Evolutionary conservation across 805 yeast species (phyloP).

Genomic region (Blastobotrys peoriensis): DNA sequence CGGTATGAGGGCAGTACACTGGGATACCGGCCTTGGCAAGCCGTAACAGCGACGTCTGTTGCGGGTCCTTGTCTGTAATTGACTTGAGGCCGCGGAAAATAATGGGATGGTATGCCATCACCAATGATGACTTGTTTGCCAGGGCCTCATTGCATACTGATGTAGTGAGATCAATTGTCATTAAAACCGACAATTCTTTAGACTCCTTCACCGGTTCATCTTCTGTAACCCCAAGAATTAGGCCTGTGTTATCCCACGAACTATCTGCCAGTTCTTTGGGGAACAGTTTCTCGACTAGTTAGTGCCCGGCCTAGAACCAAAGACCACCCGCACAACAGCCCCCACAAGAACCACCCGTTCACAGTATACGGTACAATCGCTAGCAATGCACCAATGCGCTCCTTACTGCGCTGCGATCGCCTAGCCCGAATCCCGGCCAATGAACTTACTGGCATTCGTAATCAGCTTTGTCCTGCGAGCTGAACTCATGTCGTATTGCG

Average conservation of each 20-base stretch:
- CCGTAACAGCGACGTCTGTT: constrained; percentile 68
- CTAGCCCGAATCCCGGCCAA: too few species aligned
- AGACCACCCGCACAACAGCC: not conserved
- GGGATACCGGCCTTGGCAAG: constrained; percentile 73
- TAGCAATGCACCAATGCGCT: too few species aligned
- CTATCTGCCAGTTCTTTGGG: constrained; percentile 78
- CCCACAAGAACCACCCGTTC: too few species aligned
- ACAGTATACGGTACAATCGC: too few species aligned
- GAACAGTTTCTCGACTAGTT: constrained; percentile 62
- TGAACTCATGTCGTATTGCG: too few species aligned
- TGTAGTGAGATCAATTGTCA: constrained; percentile 81
- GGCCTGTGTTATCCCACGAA: constrained; percentile 94
- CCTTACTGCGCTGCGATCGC: too few species aligned
- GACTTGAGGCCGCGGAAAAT: constrained; percentile 83
- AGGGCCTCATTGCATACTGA: constrained; percentile 85
- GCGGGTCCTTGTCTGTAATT: constrained; percentile 64
- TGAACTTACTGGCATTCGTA: constrained; percentile 14
- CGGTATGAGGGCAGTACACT: constrained; percentile 94
- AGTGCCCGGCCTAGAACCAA: too few species aligned
- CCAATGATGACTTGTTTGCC: constrained; percentile 42
- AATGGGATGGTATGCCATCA: constrained; percentile 91
- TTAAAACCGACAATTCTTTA: constrained; percentile 34
- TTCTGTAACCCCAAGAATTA: constrained; percentile 54
- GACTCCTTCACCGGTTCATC: constrained; percentile 5
- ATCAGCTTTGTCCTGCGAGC: constrained; percentile 35